These are phyloP conservation scores for Kitagawia praeruptora DNA, from an alignment of 129 eudicot genomes.

Conservation along the genomic window DNA sequence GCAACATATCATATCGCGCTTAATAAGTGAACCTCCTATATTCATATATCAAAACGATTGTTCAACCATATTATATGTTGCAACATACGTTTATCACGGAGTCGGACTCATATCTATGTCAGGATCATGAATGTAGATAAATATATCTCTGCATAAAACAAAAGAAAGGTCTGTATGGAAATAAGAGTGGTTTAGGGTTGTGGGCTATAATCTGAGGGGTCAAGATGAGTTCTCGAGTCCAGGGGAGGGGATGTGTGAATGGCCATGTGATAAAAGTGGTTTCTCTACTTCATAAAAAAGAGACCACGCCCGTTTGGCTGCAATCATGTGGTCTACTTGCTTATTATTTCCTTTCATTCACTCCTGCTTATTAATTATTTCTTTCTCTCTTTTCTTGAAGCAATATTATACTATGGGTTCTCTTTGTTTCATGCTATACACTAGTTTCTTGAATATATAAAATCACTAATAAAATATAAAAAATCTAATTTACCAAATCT, in stretches of 20 bases:
- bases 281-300: constrained; percentile 44
- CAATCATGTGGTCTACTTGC: constrained; percentile 84
- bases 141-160: background rate
- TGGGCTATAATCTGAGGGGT: constrained; percentile 18
- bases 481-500: background rate
- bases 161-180: constrained; percentile 10
- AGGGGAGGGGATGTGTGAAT: constrained; percentile 1
- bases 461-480: background rate
- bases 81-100: too few relatives aligned
- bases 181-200: constrained; percentile 12
- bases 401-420: background rate
- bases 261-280: constrained; percentile 71
- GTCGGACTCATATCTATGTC: too few relatives aligned
- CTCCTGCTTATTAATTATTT: constrained; percentile 27
- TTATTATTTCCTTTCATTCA: constrained; percentile 43
- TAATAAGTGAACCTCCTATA: too few relatives aligned
- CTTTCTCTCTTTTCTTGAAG: background rate
- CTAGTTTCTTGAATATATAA: background rate
- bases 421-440: background rate
- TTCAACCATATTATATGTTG: too few relatives aligned
- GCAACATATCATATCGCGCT: too few relatives aligned
- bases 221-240: constrained; percentile 27
- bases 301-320: constrained; percentile 86
- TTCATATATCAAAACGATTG: too few relatives aligned
- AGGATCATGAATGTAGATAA: too few relatives aligned